Conservation (phyloP, 805 yeast genomes). For the Sugiyamaella chiloensis region DNA sequence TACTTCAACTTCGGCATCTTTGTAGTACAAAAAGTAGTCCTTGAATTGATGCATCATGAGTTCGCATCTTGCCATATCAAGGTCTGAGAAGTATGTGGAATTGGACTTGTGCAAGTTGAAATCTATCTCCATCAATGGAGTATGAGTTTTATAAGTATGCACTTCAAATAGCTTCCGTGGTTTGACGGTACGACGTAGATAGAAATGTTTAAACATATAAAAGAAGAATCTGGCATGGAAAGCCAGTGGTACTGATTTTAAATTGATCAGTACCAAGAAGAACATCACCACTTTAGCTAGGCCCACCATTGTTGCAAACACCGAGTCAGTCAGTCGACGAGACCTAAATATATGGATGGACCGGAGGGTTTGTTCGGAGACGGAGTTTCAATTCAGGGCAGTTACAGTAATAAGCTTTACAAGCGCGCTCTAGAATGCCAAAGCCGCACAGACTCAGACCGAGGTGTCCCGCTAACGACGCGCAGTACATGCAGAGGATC, state of each 20-base stretch:
- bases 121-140: slow-evolving; percentile 79
- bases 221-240: slow-evolving; percentile 62
- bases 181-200: slow-evolving; percentile 30
- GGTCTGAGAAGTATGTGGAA: slow-evolving; percentile 76
- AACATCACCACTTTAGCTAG: slow-evolving; percentile 16
- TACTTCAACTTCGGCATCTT: slow-evolving; percentile 32
- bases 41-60: slow-evolving; percentile 57
- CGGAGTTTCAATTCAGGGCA: no score
- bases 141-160: slow-evolving; percentile 47
- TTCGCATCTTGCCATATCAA: slow-evolving; percentile 74
- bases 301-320: background rate
- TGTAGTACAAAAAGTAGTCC: slow-evolving; percentile 47
- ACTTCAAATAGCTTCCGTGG: slow-evolving; percentile 40
- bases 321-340: no score
- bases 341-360: no score
- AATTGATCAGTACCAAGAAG: slow-evolving; percentile 39
- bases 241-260: slow-evolving; percentile 66
- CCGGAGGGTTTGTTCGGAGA: no score
- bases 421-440: no score
- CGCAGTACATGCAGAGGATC: no score
- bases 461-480: no score
- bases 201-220: slow-evolving; percentile 41
- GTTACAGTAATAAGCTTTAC: no score
- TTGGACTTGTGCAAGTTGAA: slow-evolving; percentile 85
- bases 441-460: no score